Evolutionary conservation across 2,329 filamentous ascomycete species (phyloP), one percentile per base, ranked within the genome.

Genomic region (Neofusicoccum sp.): DNA sequence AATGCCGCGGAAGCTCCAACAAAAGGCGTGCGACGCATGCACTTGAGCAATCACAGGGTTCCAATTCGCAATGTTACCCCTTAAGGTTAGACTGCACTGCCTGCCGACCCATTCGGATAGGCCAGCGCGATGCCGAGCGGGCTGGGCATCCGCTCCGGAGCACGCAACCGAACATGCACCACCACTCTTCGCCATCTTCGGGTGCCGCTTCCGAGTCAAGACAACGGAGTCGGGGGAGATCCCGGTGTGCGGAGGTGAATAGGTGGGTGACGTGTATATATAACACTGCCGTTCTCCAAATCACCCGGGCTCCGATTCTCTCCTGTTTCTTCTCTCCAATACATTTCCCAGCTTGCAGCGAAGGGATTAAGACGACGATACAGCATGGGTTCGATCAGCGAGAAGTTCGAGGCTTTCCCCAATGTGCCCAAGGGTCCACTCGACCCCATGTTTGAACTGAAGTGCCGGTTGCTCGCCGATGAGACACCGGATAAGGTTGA

Each of bases 391-490:
- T 53, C 49, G 6, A 53, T 53, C 12, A 58, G 9, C 2, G 47
- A 43, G 38, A 54, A n/a, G 1, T 3, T 44, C 4, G 51, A 45
- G 71, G 68, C 68, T 63, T 69, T 71, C 48, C 66, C 68, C 48
- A 64, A 67, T 26, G 62, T 73, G 6, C 62, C 63, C 1, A 58
- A 64, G 28, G 72, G 70, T 43, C 67, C 69, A 11, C 61, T 63
- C 11, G 74, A 76, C 53, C 67, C 68, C 9, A 74, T 76, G 65
- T 74, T 66, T 57, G 61, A 63, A 11, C 66, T 76, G n/a, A 75
- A 73, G 58, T 65, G 65, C 7, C 63, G 63, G n/a, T 68, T 69
- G 5, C 70, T 73, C 33, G 65, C 61, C 24, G 74, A 76, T 38
- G 59, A 48, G 1, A 65, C 62, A 12, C 65, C 68, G 0, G 58